Conservation (phyloP, 2,329 filamentous ascomycete species). For the Pseudocercospora crystallina region DNA sequence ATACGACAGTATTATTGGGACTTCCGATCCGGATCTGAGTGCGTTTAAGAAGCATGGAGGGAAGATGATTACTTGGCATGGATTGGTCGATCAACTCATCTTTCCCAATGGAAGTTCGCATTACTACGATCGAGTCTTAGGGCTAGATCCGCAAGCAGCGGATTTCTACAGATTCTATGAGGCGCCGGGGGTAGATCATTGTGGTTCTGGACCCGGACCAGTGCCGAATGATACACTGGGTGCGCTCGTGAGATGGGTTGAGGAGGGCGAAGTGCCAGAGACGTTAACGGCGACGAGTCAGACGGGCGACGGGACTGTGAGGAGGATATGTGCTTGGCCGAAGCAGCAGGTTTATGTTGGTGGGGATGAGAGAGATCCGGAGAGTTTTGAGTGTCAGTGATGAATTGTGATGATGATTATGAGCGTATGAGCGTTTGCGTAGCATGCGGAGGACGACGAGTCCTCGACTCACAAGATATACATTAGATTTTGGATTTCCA, state of each 20-base stretch:
- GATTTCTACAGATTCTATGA: conserved; percentile 42
- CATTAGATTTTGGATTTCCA: too few relatives aligned
- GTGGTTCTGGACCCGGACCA: conserved; percentile 34
- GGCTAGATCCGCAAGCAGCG: conserved; percentile 25
- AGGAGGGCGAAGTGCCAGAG: conserved; percentile 30
- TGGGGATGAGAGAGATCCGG: conserved; percentile 4
- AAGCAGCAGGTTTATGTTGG: conserved; percentile 20
- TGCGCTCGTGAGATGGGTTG: conserved; percentile 31
- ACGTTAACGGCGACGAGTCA: conserved; percentile 11
- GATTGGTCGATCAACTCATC: conserved; percentile 42
- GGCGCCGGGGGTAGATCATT: conserved; percentile 42
- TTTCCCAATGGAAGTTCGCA: conserved; percentile 36
- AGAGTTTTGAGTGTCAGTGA: conserved; percentile 15
- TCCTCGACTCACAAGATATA: too few relatives aligned
- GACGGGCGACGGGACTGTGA: not conserved
- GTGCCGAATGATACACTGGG: conserved; percentile 23
- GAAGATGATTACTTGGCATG: conserved; percentile 49
- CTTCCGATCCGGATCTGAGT: conserved; percentile 39
- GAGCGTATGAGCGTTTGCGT: too few relatives aligned
- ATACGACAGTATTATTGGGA: conserved; percentile 40
- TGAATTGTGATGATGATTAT: not conserved
- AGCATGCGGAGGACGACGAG: too few relatives aligned
- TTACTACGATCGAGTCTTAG: conserved; percentile 40
- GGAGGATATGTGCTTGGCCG: conserved; percentile 18
- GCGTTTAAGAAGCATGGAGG: conserved; percentile 38